Base-by-base conservation (phyloP, 2,329 filamentous ascomycete genomes). In the Clarireedia sp. region DNA sequence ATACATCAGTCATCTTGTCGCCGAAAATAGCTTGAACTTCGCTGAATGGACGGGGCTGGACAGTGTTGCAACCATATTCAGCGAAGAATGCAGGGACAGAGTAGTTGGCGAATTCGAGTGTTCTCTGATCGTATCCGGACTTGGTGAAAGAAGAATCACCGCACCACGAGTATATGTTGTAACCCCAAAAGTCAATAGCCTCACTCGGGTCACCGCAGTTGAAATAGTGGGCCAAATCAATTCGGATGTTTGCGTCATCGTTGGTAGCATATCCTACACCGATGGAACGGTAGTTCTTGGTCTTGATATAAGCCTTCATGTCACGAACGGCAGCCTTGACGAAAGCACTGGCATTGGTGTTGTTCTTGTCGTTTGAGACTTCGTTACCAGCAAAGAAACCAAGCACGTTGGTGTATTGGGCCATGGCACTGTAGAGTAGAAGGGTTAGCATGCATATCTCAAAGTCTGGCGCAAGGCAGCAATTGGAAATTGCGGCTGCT, bases 161-260 rank as follows among this genome's bases (percentile, higher is more conserved):
- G 71, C 94, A 99, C 94, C 94, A 99, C 52, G 91, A 95, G 81
- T 99, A 99, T 75, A 97, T 96, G 80, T 99, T 99, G 86, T 97
- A 97, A 57, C 94, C 94, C 89, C 91, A 99, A 79, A 95, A 97
- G 74, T 99, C 94, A 63, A 97, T 96, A 59, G 87, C 72, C 68
- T 74, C 73, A 8, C 77, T 74, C 36, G 77, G 69, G 59, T 82
- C 72, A 58, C 91, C 89, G 70, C 94, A 99, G 79, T 96, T 91
- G 77, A 99, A 96, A 81, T 95, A 99, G 70, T 90, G 76, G 64
- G 90, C 89, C 68, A 97, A 83, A 67, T 90, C 78, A 62, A 78
- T 78, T 71, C 94, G 89, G 65, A 96, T 95, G 21, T 82, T 79
- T 41, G 83, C 80, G 72, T 96, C 91, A 65, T 97, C 94, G 73